Conservation (phyloP, 345 rosid species). For the Eucalyptus curtisii region DNA sequence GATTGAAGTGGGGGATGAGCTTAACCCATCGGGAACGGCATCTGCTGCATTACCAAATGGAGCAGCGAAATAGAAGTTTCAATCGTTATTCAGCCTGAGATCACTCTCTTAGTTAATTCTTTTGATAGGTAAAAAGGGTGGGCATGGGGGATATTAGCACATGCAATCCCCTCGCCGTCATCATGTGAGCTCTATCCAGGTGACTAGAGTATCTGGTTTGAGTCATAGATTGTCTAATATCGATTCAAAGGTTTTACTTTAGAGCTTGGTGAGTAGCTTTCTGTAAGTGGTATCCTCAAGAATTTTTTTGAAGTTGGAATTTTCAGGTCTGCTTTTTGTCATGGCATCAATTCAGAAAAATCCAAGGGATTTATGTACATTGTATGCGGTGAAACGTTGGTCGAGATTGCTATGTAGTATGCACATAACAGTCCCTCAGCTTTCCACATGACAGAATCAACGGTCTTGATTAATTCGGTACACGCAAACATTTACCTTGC, state of each 20-base stretch:
- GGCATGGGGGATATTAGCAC: too few relatives aligned
- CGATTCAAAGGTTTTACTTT: background rate
- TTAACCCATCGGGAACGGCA: too few relatives aligned
- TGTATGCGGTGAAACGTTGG: background rate
- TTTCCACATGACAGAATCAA: background rate
- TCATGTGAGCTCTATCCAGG: background rate
- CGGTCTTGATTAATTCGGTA: background rate
- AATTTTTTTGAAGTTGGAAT: background rate
- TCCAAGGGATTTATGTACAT: background rate
- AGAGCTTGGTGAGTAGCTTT: background rate
- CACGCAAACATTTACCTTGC: rapidly evolving
- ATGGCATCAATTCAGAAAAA: background rate
- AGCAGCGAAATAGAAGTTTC: too few relatives aligned
- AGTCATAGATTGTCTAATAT: background rate
- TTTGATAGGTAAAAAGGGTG: too few relatives aligned
- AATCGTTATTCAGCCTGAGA: too few relatives aligned
- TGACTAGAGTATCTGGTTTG: background rate
- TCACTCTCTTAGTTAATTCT: too few relatives aligned
- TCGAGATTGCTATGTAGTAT: background rate
- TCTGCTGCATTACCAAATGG: too few relatives aligned
- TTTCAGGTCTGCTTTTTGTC: background rate
- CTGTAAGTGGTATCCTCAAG: background rate
- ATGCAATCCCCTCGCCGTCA: too few relatives aligned
- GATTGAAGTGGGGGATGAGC: too few relatives aligned
- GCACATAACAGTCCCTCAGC: background rate